Base-by-base conservation (phyloP, 140 eudicot species). In the Bidens hawaiensis region DNA sequence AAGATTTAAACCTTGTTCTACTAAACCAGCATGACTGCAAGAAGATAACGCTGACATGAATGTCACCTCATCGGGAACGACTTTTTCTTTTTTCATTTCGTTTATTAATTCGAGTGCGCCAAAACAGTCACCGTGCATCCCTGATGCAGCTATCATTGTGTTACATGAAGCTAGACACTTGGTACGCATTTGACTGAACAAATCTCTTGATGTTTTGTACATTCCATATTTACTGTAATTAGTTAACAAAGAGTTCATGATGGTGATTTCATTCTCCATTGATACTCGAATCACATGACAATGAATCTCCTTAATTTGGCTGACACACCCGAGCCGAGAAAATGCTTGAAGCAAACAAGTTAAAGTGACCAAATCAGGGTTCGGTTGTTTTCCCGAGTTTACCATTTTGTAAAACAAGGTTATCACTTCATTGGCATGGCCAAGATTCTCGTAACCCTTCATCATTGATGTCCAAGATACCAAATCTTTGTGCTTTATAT, bases 391-490 rank as follows among this genome's bases (percentile, higher is more conserved):
- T 34, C 58, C 80, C 36, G 17, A 28, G 33, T 49, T 78, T 85
- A 76, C 73, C 90, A 84, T 81, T 40, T 62, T 42, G 23, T 23
- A 73, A 52, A 77, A 81, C 74, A 81, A 72, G 54, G 68, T 22
- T 26, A 84, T 75, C 6, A 72, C 76, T 72, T 78, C 55, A 48
- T 78, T 55, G 61, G 78, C 71, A 55, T 68, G 69, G 7, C 85
- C 85, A 30, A 42, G 72, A 75, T 65, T 71, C 42, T 78, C 80
- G 9, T 81, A 73, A 14, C 82, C 93, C 75, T 19, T 81, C 87
- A 84, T 84, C 74, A 84, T 64, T 14, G 93, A 77, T 40, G 93
- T 84, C 84, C 87, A 84, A 17, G 93, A 77, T 6, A 78, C 82
- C 57, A 76, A 38, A 55, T 84, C 87, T 45, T 72, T 84, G 27